These are phyloP conservation scores for Coemansia sp. DNA, from an alignment of 192 early-diverging fungal genomes.

Conservation along the genomic window DNA sequence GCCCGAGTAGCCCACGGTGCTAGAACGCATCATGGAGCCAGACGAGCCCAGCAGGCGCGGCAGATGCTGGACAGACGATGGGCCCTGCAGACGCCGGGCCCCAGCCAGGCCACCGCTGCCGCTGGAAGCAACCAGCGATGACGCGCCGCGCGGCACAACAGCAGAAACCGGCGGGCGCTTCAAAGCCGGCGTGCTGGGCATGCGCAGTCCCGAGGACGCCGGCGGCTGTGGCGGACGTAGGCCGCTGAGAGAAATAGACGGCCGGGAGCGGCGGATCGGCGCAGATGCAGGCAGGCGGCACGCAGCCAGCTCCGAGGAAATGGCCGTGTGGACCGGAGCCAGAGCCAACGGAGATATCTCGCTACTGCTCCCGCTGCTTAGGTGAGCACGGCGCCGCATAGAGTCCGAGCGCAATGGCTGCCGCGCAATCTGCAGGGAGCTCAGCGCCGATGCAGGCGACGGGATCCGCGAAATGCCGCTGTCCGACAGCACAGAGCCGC, in stretches of 20 bases:
- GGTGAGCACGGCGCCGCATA: constrained; percentile 5
- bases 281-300: neutral
- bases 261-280: neutral
- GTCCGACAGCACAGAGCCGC: constrained; percentile 12
- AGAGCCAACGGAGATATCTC: constrained; percentile 20
- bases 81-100: constrained; percentile 3
- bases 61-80: neutral
- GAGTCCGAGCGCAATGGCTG: constrained; percentile 28
- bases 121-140: neutral
- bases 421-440: constrained; percentile 16
- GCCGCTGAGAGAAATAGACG: constrained; percentile 3
- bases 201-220: constrained; percentile 2
- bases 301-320: constrained; percentile 5
- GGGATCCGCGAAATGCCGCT: constrained; percentile 10
- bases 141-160: neutral
- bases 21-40: neutral
- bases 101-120: constrained; percentile 2
- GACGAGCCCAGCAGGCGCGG: constrained; percentile 9
- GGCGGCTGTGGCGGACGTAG: neutral
- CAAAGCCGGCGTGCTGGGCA: neutral
- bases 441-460: constrained; percentile 6
- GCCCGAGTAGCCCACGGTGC: constrained; percentile 3
- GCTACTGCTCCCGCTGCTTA: constrained; percentile 7
- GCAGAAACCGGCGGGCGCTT: constrained; percentile 1
- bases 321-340: constrained; percentile 18